Evolutionary conservation across 805 yeast genomes (phyloP).

Genomic region (Cyberlindnera meyerae): DNA sequence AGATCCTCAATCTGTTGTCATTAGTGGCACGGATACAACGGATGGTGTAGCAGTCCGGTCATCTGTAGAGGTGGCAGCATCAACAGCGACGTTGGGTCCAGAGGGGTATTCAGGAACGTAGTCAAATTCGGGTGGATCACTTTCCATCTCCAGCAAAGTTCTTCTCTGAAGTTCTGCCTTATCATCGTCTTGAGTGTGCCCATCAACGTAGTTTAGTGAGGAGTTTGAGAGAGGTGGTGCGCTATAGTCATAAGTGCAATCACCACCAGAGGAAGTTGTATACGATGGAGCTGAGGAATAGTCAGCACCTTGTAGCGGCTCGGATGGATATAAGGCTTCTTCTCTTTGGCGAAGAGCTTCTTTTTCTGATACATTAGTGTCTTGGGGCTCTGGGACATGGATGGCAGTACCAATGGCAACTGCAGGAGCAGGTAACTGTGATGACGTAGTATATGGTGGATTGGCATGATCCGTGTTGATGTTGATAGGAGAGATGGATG

Average conservation of each 20-base stretch:
- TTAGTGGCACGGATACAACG: background rate
- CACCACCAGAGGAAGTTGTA: conserved; percentile 1
- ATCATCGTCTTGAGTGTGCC: conserved; percentile 20
- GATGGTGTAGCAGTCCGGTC: conserved; percentile 2
- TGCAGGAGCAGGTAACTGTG: background rate
- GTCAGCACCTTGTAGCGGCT: conserved; percentile 27
- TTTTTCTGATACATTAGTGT: conserved; percentile 45
- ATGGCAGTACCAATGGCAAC: no score
- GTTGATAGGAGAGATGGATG: conserved; percentile 25
- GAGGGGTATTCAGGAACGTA: conserved; percentile 26
- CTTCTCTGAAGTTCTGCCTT: conserved; percentile 37
- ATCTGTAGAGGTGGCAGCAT: conserved; percentile 1
- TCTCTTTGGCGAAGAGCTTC: conserved; percentile 50
- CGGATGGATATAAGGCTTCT: conserved; percentile 60
- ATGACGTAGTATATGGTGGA: background rate
- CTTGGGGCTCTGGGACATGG: no score
- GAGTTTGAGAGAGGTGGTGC: conserved; percentile 4
- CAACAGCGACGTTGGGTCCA: no score
- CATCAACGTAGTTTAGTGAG: no score
- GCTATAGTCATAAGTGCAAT: conserved; percentile 3
- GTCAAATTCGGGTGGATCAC: conserved; percentile 36
- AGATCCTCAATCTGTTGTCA: background rate
- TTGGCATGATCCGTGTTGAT: conserved; percentile 8
- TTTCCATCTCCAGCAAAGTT: conserved; percentile 34
- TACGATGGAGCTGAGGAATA: conserved; percentile 22